Base-by-base conservation (phyloP, 2,329 filamentous ascomycete species). In the Microsporum ferrugineum region DNA sequence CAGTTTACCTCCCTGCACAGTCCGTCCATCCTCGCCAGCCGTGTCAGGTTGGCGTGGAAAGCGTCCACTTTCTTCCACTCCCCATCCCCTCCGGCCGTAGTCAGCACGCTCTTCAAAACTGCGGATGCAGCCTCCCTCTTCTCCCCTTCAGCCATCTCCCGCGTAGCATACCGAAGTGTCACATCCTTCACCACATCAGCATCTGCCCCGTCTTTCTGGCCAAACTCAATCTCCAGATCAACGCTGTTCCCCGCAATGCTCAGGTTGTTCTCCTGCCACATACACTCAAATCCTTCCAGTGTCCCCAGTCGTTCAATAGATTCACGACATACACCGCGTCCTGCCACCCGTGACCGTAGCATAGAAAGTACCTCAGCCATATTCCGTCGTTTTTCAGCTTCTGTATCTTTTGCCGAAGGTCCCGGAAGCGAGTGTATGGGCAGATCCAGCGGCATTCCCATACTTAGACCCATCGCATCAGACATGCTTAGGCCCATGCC, bases 201-300 rank as follows among this genome's bases (percentile, higher is more conserved):
- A 12, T 53, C 49, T 12, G 12, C 31, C 29, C 49, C 29, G 56
- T 72, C 65, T 3, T 68, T 68, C 1, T 71, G 68, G 55, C 76
- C 70, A 57, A 78, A 78, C 49, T 75, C 74, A 56, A 78, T 75
- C 61, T 78, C 76, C 14, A 78, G 68, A 59, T 78, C 76, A 36
- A 78, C 76, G 60, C 73, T 74, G 55, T 77, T 76, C 3, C 76
- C 76, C 5, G 76, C 76, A 63, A 78, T 77, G 56, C 71, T 77
- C 51, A 78, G 69, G 62, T 72, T 74, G 47, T 78, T 73, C 14
- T 78, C 75, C 63, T 78, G 75, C 75, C 75, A 78, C 47, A 77
- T 73, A 12, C 75, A 76, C 57, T 77, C 75, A 36, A 78, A 77
- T 1, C 75, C 76, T 62, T 77, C 74, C 1, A 78, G 66, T 57